These are phyloP conservation scores for Fusarium foetens DNA, from an alignment of 2,329 filamentous ascomycete species.

Conservation along the genomic window DNA sequence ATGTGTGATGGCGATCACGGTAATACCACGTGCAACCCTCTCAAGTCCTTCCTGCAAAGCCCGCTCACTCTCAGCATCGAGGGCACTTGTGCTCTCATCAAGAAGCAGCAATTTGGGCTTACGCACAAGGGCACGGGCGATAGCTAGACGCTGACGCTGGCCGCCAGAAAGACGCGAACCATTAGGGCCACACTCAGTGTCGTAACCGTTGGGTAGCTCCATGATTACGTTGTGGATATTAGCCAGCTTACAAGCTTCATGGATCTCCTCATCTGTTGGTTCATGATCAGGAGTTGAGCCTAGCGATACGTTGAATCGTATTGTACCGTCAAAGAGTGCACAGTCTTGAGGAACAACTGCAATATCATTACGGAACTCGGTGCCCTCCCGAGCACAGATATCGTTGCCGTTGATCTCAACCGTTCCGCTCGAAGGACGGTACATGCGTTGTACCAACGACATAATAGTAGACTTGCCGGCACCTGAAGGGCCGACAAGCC, in stretches of 20 bases:
- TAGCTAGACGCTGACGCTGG: constrained; percentile 80
- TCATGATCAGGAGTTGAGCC: constrained; percentile 64
- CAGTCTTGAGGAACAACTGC: constrained; percentile 68
- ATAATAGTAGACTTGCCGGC: constrained; percentile 75
- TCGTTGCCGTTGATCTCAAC: constrained; percentile 59
- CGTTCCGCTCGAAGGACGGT: constrained; percentile 54
- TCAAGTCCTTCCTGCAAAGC: constrained; percentile 75
- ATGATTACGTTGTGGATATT: constrained; percentile 77
- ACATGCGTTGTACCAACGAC: constrained; percentile 63
- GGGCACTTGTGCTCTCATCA: constrained; percentile 82
- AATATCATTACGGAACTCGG: constrained; percentile 62
- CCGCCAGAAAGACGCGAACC: constrained; percentile 81
- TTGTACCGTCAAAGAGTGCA: constrained; percentile 66
- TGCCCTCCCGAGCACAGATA: constrained; percentile 54
- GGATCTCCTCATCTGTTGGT: constrained; percentile 68
- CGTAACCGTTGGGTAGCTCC: constrained; percentile 71
- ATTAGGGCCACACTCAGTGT: constrained; percentile 75
- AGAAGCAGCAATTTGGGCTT: constrained; percentile 78
- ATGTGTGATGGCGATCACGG: constrained; percentile 68
- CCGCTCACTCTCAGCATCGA: constrained; percentile 76
- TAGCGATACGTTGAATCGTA: constrained; percentile 66
- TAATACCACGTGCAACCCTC: constrained; percentile 62
- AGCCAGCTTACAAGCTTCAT: constrained; percentile 72
- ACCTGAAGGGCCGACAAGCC: constrained; percentile 72
- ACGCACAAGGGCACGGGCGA: constrained; percentile 79